Percentiles rank a stretch among this genome's conserved stretches.
Evolutionary conservation across 1,284 basidiomycete genomes (phyloP).

Genomic region (Trichosporon sp.): DNA sequence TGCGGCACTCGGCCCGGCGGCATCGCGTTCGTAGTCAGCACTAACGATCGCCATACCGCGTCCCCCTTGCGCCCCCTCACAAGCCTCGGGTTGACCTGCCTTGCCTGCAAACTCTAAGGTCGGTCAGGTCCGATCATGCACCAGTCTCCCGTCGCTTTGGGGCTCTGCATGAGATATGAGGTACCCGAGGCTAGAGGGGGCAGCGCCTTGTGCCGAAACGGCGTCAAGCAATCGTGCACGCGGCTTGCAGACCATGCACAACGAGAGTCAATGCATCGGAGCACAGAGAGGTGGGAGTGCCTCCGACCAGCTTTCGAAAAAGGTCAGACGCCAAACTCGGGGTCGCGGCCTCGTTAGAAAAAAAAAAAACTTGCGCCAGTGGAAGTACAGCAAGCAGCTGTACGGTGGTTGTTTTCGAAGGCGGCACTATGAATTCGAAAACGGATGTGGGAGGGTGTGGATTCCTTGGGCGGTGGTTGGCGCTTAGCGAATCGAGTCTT

Average conservation of each 20-base stretch:
- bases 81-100: too few relatives aligned
- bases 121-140: neutral
- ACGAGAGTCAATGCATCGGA: neutral
- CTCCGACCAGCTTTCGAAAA: too few relatives aligned
- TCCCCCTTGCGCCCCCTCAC: neutral
- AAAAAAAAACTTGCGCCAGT: neutral
- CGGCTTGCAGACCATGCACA: neutral
- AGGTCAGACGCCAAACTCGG: too few relatives aligned
- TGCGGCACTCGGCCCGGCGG: too few relatives aligned
- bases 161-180: neutral
- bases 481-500: constrained; percentile 16
- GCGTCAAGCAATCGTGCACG: neutral
- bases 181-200: neutral
- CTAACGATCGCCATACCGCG: neutral
- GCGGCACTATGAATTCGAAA: constrained; percentile 10
- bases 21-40: too few relatives aligned
- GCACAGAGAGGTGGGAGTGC: neutral
- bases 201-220: neutral
- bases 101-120: neutral
- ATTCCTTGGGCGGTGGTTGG: neutral
- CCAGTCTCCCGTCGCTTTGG: neutral
- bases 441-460: neutral
- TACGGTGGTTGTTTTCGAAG: neutral
- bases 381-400: neutral
- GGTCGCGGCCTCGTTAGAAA: neutral